phyloP scores from a whole-genome alignment of 176 grass and related monocot species.

The Juncus effusus region DNA sequence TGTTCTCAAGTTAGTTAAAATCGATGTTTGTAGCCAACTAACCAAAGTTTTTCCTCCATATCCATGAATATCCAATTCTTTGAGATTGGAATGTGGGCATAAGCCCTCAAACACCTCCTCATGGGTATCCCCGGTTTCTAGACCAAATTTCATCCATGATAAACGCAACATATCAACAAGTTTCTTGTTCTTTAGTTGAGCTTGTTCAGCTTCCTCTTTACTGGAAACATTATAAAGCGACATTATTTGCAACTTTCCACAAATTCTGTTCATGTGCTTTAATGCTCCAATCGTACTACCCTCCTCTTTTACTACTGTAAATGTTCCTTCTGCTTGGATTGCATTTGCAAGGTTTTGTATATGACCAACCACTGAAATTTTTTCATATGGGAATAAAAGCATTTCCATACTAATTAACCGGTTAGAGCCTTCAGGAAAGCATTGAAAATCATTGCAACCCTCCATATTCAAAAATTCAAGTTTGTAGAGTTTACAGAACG shows the following conservation, averaged over 20 bases:
- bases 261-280: not conserved
- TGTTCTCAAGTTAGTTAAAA: not conserved
- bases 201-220: conserved; percentile 1
- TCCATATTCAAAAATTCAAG: conserved; percentile 9
- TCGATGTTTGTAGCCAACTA: not conserved
- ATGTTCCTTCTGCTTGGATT: too few relatives aligned
- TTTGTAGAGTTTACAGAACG: not conserved
- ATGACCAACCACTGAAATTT: too few relatives aligned
- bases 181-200: conserved; percentile 9
- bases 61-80: not conserved
- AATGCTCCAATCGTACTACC: not conserved
- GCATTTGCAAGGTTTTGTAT: too few relatives aligned
- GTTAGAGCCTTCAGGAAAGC: not conserved
- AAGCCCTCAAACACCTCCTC: conserved; percentile 21
- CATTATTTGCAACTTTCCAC: not conserved
- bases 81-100: conserved; percentile 24
- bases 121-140: not conserved
- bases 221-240: not conserved
- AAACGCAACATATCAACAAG: not conserved
- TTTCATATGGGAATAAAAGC: too few relatives aligned
- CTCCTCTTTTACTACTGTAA: not conserved
- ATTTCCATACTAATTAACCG: too few relatives aligned
- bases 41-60: conserved; percentile 18
- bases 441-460: not conserved
- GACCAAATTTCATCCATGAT: not conserved